These are phyloP conservation scores for Venustampulla echinocandica DNA, from an alignment of 495 filamentous ascomycete species.

Conservation along the genomic window DNA sequence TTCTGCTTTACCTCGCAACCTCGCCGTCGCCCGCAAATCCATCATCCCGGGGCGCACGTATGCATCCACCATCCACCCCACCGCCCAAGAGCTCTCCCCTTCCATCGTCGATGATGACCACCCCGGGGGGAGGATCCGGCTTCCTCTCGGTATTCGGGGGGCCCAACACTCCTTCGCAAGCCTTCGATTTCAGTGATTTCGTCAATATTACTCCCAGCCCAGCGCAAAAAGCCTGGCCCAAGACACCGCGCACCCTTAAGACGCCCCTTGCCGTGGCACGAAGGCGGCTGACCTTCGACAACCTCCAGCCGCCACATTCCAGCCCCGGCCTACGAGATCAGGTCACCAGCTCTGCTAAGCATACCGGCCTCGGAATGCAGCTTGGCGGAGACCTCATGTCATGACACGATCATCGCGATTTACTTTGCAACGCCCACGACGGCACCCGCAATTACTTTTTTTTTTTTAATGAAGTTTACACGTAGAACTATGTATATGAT, in stretches of 20 bases:
- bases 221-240: slow-evolving; percentile 69
- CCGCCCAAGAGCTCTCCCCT: slow-evolving; percentile 67
- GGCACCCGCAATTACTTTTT: too few relatives aligned
- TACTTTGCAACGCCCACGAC: slow-evolving; percentile 12
- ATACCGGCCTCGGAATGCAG: slow-evolving; percentile 42
- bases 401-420: slow-evolving; percentile 16
- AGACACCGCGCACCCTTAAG: slow-evolving; percentile 44
- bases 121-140: slow-evolving; percentile 64
- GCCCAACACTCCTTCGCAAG: slow-evolving; percentile 49
- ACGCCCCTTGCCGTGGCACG: slow-evolving; percentile 42
- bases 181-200: slow-evolving; percentile 94
- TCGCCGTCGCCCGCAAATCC: slow-evolving; percentile 74
- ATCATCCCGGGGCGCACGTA: slow-evolving; percentile 19
- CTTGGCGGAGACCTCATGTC: slow-evolving; percentile 47
- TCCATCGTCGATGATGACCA: slow-evolving; percentile 74
- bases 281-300: slow-evolving; percentile 60
- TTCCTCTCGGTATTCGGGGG: slow-evolving; percentile 51
- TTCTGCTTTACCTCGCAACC: slow-evolving; percentile 84
- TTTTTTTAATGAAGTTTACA: too few relatives aligned
- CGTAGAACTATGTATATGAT: slow-evolving; percentile 12
- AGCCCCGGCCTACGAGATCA: slow-evolving; percentile 26
- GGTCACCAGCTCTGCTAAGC: slow-evolving; percentile 16
- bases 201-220: slow-evolving; percentile 95
- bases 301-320: slow-evolving; percentile 27
- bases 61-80: slow-evolving; percentile 79